Evolutionary conservation across 129 eudicot genomes (phyloP).

Genomic region (Artemisia argyi): DNA sequence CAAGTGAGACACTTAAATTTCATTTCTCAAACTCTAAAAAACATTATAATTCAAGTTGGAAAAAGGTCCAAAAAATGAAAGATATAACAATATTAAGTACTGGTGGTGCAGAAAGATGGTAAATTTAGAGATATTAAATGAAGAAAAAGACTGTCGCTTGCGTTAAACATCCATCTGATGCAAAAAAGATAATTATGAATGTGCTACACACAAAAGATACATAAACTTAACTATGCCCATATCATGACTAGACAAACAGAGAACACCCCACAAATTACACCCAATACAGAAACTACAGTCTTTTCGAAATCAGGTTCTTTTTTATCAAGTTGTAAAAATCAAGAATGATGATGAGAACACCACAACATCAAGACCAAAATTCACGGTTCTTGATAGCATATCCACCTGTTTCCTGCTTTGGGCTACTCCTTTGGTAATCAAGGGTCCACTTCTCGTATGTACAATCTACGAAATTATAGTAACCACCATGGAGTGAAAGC

Average conservation of each 20-base stretch:
- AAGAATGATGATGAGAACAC: slow-evolving; percentile 7
- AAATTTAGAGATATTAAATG: not conserved
- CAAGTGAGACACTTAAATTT: too few species aligned
- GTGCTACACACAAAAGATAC: slow-evolving; percentile 14
- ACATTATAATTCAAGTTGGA: too few species aligned
- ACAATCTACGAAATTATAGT: slow-evolving; percentile 84
- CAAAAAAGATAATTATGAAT: not conserved
- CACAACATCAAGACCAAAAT: slow-evolving; percentile 65
- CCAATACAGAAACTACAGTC: too few species aligned
- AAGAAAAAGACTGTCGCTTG: not conserved
- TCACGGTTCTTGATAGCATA: slow-evolving; percentile 57
- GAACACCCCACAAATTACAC: not conserved
- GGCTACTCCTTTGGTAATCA: slow-evolving; percentile 44
- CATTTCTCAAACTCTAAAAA: too few species aligned
- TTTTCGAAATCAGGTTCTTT: too few species aligned
- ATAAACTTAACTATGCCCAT: slow-evolving; percentile 18
- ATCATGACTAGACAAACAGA: slow-evolving; percentile 14
- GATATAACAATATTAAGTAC: not conserved
- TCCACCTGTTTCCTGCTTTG: slow-evolving; percentile 31
- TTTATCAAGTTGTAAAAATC: slow-evolving; percentile 4
- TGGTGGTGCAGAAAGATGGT: not conserved
- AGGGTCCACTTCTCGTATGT: slow-evolving; percentile 68
- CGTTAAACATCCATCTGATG: slow-evolving; percentile 1
- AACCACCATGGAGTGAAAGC: slow-evolving; percentile 89
- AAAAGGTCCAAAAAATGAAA: not conserved